Conservation (phyloP, 2,329 filamentous ascomycete species). For the Tolypocladium nubicola region DNA sequence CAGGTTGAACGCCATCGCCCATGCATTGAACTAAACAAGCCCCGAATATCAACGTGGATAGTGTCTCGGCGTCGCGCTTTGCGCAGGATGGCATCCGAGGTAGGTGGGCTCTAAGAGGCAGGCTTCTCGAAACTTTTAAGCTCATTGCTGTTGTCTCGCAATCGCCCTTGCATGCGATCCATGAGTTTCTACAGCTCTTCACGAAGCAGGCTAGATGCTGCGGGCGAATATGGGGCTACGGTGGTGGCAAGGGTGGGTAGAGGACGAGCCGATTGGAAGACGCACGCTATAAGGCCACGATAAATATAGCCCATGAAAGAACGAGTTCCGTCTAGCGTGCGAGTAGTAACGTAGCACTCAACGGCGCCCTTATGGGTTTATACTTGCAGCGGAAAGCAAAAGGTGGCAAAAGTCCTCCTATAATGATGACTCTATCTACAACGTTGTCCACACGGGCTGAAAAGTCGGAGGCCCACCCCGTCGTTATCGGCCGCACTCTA, state of each 20-base stretch:
- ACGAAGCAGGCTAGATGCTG: neutral
- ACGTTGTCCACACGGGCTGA: neutral
- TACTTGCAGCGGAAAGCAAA: too few relatives aligned
- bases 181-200: neutral
- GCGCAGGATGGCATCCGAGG: too few relatives aligned
- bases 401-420: neutral
- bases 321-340: too few relatives aligned
- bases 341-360: neutral
- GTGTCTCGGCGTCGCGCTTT: neutral
- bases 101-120: too few relatives aligned
- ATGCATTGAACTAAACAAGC: neutral
- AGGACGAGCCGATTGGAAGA: neutral
- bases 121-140: neutral
- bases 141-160: neutral
- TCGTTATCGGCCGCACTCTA: neutral
- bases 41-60: neutral
- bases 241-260: too few relatives aligned
- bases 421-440: neutral
- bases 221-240: too few relatives aligned
- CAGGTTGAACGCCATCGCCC: neutral
- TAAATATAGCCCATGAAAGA: neutral
- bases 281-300: neutral
- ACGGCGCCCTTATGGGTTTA: neutral
- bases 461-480: neutral
- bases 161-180: neutral